phyloP scores from a whole-genome alignment of 2,329 filamentous ascomycete genomes.

The Chaetomiaceae sp. region DNA sequence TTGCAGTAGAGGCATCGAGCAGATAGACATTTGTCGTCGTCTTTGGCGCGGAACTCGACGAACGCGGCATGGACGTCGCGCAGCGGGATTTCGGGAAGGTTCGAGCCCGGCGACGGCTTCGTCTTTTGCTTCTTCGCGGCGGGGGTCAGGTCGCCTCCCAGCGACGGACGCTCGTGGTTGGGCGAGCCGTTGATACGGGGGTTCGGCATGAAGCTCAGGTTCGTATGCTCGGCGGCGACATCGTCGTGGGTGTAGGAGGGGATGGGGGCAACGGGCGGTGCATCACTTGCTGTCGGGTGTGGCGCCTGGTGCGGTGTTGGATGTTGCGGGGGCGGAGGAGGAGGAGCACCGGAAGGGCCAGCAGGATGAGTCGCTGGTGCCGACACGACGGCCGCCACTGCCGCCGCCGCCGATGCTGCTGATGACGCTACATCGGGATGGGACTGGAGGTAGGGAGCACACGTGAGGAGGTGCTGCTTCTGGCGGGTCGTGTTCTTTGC shows the following conservation, averaged over 20 bases:
- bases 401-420: not conserved
- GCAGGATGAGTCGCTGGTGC: not conserved
- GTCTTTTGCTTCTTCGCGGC: slow-evolving; percentile 24
- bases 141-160: slow-evolving; percentile 19
- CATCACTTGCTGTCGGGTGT: not conserved
- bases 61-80: slow-evolving; percentile 26
- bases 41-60: slow-evolving; percentile 24
- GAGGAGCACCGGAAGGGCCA: not conserved
- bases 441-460: slow-evolving; percentile 21
- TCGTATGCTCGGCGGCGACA: slow-evolving; percentile 14
- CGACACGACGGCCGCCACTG: not conserved
- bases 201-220: slow-evolving; percentile 24
- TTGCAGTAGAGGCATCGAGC: slow-evolving; percentile 23
- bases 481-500: slow-evolving; percentile 28
- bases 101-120: slow-evolving; percentile 11
- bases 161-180: slow-evolving; percentile 11
- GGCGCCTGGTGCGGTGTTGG: not conserved
- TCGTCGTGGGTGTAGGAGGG: slow-evolving; percentile 8
- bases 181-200: slow-evolving; percentile 24
- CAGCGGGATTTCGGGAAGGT: slow-evolving; percentile 23
- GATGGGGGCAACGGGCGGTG: not conserved
- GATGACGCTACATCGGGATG: slow-evolving; percentile 22
- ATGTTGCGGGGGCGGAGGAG: not conserved
- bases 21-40: slow-evolving; percentile 24
- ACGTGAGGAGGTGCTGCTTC: slow-evolving; percentile 25